phyloP scores from a whole-genome alignment of 805 yeast genomes.

The Starmerella floris region DNA sequence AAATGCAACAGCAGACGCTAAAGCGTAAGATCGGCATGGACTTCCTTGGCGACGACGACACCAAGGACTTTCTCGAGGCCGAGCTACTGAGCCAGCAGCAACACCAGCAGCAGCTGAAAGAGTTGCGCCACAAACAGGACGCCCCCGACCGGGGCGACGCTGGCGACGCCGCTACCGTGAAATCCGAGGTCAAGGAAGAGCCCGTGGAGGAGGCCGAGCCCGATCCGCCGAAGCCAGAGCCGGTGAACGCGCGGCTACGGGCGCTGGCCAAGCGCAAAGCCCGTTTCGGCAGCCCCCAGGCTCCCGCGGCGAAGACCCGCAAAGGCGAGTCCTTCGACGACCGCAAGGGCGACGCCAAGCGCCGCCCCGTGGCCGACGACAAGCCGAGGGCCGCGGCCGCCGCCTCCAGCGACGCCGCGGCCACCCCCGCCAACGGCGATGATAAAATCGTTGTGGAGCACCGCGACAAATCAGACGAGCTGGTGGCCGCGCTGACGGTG shows the following conservation, averaged over 20 bases:
- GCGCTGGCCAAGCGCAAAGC: conserved; percentile 93
- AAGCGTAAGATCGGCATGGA: conserved; percentile 34
- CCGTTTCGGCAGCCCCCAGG: conserved; percentile 34
- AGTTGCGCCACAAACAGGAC: background rate
- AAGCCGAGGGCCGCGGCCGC: too few relatives aligned
- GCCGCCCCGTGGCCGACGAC: background rate
- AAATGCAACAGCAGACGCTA: conserved; percentile 37
- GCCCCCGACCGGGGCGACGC: background rate
- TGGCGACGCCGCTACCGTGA: conserved; percentile 5
- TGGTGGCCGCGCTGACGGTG: conserved; percentile 54
- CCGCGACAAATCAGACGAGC: conserved; percentile 38
- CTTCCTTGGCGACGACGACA: conserved; percentile 28
- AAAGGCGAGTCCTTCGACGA: conserved; percentile 13
- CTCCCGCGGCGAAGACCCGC: conserved; percentile 22
- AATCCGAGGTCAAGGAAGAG: conserved; percentile 9
- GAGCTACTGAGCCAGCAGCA: conserved; percentile 20
- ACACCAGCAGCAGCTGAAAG: conserved; percentile 13
- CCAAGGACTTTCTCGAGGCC: conserved; percentile 26
- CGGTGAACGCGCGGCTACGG: conserved; percentile 48
- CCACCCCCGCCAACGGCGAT: background rate
- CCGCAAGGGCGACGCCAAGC: background rate
- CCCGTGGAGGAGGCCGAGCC: conserved; percentile 4
- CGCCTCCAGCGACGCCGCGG: background rate
- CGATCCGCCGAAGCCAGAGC: conserved; percentile 7
- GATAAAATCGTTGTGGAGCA: conserved; percentile 77